These are phyloP conservation scores for Holtermannia corniformis DNA, from an alignment of 768 basidiomycete genomes.

Conservation along the genomic window DNA sequence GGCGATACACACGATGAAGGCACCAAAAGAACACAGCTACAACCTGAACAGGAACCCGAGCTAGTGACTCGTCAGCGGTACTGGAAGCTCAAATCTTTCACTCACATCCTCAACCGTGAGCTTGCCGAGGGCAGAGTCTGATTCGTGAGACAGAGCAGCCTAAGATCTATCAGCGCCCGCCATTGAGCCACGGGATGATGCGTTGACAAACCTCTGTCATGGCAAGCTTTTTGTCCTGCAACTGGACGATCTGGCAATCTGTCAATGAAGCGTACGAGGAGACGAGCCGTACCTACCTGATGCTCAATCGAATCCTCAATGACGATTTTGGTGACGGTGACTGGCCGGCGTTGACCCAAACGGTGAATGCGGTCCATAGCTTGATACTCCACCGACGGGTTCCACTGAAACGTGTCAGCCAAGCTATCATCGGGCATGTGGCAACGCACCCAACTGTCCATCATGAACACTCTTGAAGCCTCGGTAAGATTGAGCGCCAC, in stretches of 20 bases:
- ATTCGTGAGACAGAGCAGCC: slow-evolving; percentile 31
- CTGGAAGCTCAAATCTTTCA: slow-evolving; percentile 1
- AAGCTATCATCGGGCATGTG: not conserved
- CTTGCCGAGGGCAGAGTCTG: slow-evolving; percentile 74
- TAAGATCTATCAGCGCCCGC: too few species aligned
- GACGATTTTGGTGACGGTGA: slow-evolving; percentile 85
- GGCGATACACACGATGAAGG: not conserved
- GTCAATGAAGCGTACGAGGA: too few species aligned
- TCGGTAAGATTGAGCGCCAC: slow-evolving; percentile 44
- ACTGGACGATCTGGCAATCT: slow-evolving; percentile 85
- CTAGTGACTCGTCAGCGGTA: slow-evolving; percentile 6
- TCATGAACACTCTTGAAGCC: slow-evolving; percentile 85
- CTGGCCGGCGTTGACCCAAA: slow-evolving; percentile 85
- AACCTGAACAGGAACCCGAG: slow-evolving; percentile 41
- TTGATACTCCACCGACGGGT: slow-evolving; percentile 66
- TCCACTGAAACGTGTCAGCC: slow-evolving; percentile 51
- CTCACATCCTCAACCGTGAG: slow-evolving; percentile 62
- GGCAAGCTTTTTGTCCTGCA: slow-evolving; percentile 95
- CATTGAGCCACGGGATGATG: too few species aligned
- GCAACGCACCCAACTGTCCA: slow-evolving; percentile 70
- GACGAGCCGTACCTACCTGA: slow-evolving; percentile 13
- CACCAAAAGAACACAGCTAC: slow-evolving; percentile 11
- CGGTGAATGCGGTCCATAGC: slow-evolving; percentile 96
- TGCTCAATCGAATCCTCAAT: slow-evolving; percentile 90
- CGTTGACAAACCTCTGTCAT: too few species aligned